Percentiles rank a stretch among this genome's conserved stretches.
These are phyloP conservation scores for Suhomyces panamericanus DNA, from an alignment of 1,139 yeast species.

Conservation along the genomic window DNA sequence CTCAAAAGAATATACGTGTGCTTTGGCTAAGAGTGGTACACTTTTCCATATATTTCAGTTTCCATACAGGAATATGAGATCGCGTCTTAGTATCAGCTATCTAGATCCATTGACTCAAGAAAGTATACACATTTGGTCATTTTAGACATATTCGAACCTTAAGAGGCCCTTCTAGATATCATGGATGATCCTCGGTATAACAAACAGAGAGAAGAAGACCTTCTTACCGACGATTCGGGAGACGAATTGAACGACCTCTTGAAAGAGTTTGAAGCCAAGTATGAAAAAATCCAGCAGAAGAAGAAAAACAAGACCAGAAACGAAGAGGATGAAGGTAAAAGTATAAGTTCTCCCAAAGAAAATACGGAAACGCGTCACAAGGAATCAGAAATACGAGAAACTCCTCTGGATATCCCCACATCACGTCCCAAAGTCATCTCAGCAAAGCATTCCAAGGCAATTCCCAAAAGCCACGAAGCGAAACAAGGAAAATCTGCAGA, in stretches of 20 bases:
- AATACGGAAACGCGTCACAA: too few species aligned
- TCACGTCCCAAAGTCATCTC: background rate
- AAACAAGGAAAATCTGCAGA: background rate
- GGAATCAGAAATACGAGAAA: too few species aligned
- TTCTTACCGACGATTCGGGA: constrained; percentile 26
- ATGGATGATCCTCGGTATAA: constrained; percentile 26
- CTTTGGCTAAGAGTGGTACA: background rate
- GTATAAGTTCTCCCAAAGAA: too few species aligned
- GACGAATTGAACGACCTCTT: constrained; percentile 26
- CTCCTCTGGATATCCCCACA: too few species aligned
- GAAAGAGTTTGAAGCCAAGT: constrained; percentile 24
- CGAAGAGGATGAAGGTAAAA: too few species aligned
- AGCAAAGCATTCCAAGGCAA: too few species aligned
- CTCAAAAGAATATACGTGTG: constrained; percentile 3
- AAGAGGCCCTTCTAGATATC: too few species aligned
- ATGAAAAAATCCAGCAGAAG: constrained; percentile 19
- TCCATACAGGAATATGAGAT: constrained; percentile 2
- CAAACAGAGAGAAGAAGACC: constrained; percentile 15
- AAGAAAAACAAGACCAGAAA: constrained; percentile 7
- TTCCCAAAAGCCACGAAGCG: too few species aligned
- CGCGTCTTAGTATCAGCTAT: background rate
- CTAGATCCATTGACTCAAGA: too few species aligned
- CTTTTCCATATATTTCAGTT: background rate
- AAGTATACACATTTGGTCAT: too few species aligned
- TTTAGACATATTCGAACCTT: too few species aligned